These are phyloP conservation scores for Colletotrichum spinosum DNA, from an alignment of 2,329 filamentous ascomycete species.

Conservation along the genomic window DNA sequence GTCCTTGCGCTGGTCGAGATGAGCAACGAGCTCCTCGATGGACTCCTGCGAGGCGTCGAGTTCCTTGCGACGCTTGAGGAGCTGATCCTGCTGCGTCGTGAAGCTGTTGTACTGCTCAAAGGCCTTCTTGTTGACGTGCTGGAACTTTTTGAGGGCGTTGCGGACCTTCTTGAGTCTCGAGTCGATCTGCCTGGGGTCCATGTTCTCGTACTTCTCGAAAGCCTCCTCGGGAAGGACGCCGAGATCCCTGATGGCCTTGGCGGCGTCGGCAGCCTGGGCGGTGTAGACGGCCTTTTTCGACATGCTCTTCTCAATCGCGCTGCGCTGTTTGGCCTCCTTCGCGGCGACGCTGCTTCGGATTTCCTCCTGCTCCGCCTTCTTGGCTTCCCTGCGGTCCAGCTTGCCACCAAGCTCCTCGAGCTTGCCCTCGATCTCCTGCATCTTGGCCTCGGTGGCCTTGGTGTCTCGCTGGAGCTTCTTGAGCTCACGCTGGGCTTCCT, in stretches of 20 bases:
- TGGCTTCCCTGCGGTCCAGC: slow-evolving; percentile 66
- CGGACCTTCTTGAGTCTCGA: slow-evolving; percentile 88
- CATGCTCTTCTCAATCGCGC: slow-evolving; percentile 90
- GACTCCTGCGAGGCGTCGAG: slow-evolving; percentile 87
- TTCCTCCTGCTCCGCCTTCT: slow-evolving; percentile 74
- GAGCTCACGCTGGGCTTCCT: slow-evolving; percentile 84
- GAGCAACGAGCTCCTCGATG: slow-evolving; percentile 91
- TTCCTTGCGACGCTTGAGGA: slow-evolving; percentile 86
- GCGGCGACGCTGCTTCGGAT: slow-evolving; percentile 80
- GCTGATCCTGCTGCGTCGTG: slow-evolving; percentile 87
- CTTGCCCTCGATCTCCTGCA: slow-evolving; percentile 79
- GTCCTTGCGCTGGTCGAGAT: slow-evolving; percentile 95
- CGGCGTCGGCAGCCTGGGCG: slow-evolving; percentile 82
- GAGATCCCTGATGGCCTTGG: slow-evolving; percentile 90
- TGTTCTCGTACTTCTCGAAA: slow-evolving; percentile 88
- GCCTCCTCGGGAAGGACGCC: slow-evolving; percentile 95
- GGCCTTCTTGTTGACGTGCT: slow-evolving; percentile 98
- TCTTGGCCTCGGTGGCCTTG: slow-evolving; percentile 73
- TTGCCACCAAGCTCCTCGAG: slow-evolving; percentile 67
- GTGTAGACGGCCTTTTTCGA: slow-evolving; percentile 86
- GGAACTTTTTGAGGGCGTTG: slow-evolving; percentile 93
- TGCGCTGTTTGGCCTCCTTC: slow-evolving; percentile 86
- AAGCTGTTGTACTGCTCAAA: slow-evolving; percentile 99
- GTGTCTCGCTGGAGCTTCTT: slow-evolving; percentile 79
- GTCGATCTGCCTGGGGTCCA: slow-evolving; percentile 78